These are phyloP conservation scores for Leccinum huronense DNA, from an alignment of 1,284 basidiomycete species.

Conservation along the genomic window DNA sequence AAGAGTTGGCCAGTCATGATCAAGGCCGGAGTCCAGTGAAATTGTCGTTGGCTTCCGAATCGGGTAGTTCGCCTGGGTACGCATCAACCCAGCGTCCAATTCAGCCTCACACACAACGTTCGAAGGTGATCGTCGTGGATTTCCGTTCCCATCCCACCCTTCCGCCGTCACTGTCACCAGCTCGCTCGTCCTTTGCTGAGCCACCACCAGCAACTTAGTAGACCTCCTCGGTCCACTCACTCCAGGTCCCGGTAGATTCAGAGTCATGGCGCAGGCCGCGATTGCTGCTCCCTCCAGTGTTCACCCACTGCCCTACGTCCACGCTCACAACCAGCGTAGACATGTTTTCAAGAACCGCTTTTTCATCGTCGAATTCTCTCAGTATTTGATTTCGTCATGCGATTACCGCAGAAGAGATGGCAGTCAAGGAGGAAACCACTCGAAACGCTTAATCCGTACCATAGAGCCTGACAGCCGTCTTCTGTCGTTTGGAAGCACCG, in stretches of 20 bases:
- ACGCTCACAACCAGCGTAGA: slow-evolving; percentile 36
- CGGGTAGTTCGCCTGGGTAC: slow-evolving; percentile 21
- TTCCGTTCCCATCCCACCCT: slow-evolving; percentile 19
- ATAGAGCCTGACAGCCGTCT: slow-evolving; percentile 91
- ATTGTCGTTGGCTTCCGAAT: slow-evolving; percentile 27
- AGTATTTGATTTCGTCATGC: slow-evolving; percentile 84
- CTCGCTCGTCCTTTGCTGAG: slow-evolving; percentile 3
- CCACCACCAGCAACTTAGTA: slow-evolving; percentile 12
- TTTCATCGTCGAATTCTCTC: slow-evolving; percentile 63
- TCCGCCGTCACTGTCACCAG: slow-evolving; percentile 10
- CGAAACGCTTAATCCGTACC: slow-evolving; percentile 87
- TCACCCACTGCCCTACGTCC: slow-evolving; percentile 31
- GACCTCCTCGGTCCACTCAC: slow-evolving; percentile 2
- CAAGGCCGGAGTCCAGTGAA: slow-evolving; percentile 61
- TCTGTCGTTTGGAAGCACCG: slow-evolving; percentile 93
- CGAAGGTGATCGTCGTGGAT: slow-evolving; percentile 32
- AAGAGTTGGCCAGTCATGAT: slow-evolving; percentile 99
- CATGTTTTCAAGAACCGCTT: slow-evolving; percentile 56
- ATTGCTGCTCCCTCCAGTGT: slow-evolving; percentile 18
- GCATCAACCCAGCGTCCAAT: slow-evolving; percentile 12
- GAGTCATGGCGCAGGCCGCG: slow-evolving; percentile 31
- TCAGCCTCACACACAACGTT: slow-evolving; percentile 18
- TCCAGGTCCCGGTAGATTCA: slow-evolving; percentile 1
- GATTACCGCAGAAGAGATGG: slow-evolving; percentile 82
- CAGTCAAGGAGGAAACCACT: slow-evolving; percentile 95